Base-by-base conservation (phyloP, 1,284 basidiomycete species). In the Sanghuangporus baumii region DNA sequence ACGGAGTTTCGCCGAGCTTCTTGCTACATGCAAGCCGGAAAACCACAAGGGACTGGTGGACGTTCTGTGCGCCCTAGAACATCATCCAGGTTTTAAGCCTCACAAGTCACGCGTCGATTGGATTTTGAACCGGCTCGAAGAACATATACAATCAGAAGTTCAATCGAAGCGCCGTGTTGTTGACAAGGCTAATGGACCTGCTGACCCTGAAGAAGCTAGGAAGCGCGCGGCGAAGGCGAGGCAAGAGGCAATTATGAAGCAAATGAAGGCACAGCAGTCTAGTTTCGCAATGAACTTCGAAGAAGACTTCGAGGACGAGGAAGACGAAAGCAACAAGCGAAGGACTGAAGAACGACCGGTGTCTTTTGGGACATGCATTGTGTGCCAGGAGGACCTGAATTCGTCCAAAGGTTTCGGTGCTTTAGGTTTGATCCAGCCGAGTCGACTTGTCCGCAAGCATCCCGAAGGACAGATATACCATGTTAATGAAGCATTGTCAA, bases 381-480 rank as follows among this genome's bases (percentile, higher is more conserved):
- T 99, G 7, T 99, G 97, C 70, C 97, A 99, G 73, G 97, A 99
- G 73, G 91, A 94, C 65, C 84, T 98, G 55, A 91, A 87, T 64
- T 75, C 80, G 0, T 76, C 82, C 12, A 82, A 85, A 64, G 80
- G 92, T 0, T 98, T 98, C 71, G 97, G 97, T 12, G 87, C 86
- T 55, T 82, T 99, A n/a, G 93, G 91, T 1, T 80, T 96, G 63
- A 73, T 99, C 5, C 96, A 99, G 72, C 88, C 94, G 0, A 98
- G 95, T 73, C 83, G 92, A 43, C 78, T 95, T 59, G 80, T 99
- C 40, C 85, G 96, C 51, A 83, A 83, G 64, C 91, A 89, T 68
- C 92, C 87, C 2, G 88, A 93, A 67, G 83, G 83, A n/a, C 83
- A 87, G 23, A 79, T 80, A 51, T 74, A 79, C 20, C 87, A 88